Evolutionary conservation across 306 rosid genomes (phyloP).

Genomic region (cucumber (Cucumis sativus)): Cucumber_9930_V3 NC_026655.2:4750501-4751000

Average conservation of each 20-base stretch:
- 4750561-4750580: neutral
- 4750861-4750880: neutral
- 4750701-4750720: neutral
- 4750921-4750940: neutral
- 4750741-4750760: neutral
- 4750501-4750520: conserved; percentile 3
- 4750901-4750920: neutral
- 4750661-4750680: neutral
- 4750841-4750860: neutral
- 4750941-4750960: neutral
- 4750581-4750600: neutral
- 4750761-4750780: neutral
- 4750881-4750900: neutral
- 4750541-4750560: neutral
- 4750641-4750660: neutral
- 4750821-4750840: neutral
- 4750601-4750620: neutral
- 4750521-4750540: neutral
- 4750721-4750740: neutral
- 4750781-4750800: neutral
- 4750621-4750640: neutral
- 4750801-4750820: neutral
- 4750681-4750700: neutral
- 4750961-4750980: neutral
- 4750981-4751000: neutral